These are phyloP conservation scores for Apophysomyces sp. DNA, from an alignment of 371 early-diverging fungal genomes.

Conservation along the genomic window DNA sequence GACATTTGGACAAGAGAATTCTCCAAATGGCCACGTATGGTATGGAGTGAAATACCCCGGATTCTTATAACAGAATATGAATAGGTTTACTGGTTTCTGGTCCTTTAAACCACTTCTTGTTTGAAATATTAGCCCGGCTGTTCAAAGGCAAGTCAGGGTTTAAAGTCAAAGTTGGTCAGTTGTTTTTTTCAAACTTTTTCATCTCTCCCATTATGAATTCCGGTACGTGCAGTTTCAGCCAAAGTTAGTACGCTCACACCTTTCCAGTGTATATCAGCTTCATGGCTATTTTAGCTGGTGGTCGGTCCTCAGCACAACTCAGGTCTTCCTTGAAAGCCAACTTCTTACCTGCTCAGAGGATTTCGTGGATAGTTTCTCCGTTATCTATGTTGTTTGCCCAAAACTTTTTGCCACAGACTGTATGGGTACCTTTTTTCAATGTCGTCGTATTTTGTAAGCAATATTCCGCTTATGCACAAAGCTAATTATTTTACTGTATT, in stretches of 20 bases:
- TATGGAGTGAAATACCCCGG: conserved; percentile 14
- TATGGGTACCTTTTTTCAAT: conserved; percentile 94
- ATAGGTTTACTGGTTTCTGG: conserved; percentile 63
- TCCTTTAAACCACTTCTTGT: conserved; percentile 73
- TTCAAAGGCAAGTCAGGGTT: conserved; percentile 61
- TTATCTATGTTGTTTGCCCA: conserved; percentile 73
- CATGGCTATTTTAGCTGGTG: conserved; percentile 81
- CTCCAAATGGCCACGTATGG: conserved; percentile 84
- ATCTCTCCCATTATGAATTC: conserved; percentile 80
- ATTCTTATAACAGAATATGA: neutral
- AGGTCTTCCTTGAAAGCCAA: conserved; percentile 55
- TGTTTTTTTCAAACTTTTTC: conserved; percentile 68
- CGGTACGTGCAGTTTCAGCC: conserved; percentile 34
- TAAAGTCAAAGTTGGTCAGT: conserved; percentile 58
- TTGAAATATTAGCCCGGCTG: conserved; percentile 59
- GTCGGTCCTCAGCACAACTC: conserved; percentile 53
- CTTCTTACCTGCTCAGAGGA: conserved; percentile 74
- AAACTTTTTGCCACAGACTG: conserved; percentile 68
- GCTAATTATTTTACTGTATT: too few relatives aligned
- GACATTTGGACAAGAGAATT: conserved; percentile 64
- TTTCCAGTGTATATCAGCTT: conserved; percentile 73
- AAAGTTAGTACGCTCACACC: neutral
- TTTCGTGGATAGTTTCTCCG: conserved; percentile 85
- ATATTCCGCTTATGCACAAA: too few relatives aligned
- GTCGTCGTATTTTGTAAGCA: conserved; percentile 68